Evolutionary conservation across 768 basidiomycete species (phyloP), one percentile per base, ranked within the genome.

Genomic region (Lactarius indigo): DNA sequence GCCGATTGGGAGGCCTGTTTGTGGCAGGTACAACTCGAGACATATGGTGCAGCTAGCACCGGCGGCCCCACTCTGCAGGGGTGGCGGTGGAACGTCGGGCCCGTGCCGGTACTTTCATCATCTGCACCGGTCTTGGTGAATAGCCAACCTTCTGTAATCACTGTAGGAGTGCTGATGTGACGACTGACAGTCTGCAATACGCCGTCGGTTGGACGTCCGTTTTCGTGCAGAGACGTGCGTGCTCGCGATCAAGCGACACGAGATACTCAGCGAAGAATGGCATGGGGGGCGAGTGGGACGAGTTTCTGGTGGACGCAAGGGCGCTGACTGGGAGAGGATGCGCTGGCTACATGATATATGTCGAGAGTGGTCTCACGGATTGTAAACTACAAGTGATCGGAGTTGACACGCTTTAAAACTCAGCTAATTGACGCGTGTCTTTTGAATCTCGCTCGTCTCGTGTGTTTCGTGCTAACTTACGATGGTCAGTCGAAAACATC

Each of bases 1-100:
- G 74, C 79, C 4, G 85, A 87, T 65, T 89, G 87, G 87, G 78
- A 81, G 39, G 85, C 87, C 65, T 89, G 88, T 72, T 74, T 88
- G 17, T 89, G 87, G 87, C 84, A 86, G 70, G 65, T 87, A 64
- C 84, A 83, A 78, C 78, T 88, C 31, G 83, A 85, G 63, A 81
- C 78, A 63, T 81, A 79, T 41, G 87, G 86, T 6, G 30, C 39
- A 5, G 65, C 65, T 17, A 75, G 75, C 15, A 73, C 78, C 7
- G 72, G 68, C 12, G 74, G 73, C 26, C 73, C 70, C 55, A 74
- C 56, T 59, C 73, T 66, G 44, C 66, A 65, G n/a, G 70, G 68
- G 52, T 76, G 62, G 66, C 31, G 20, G 52, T 68, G 62, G 66
- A 50, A 59, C n/a, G 10, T 64, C 33, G 66, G n/a, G 10, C 57